phyloP scores from a whole-genome alignment of 2,329 filamentous ascomycete species.

The Geosmithia flava region DNA sequence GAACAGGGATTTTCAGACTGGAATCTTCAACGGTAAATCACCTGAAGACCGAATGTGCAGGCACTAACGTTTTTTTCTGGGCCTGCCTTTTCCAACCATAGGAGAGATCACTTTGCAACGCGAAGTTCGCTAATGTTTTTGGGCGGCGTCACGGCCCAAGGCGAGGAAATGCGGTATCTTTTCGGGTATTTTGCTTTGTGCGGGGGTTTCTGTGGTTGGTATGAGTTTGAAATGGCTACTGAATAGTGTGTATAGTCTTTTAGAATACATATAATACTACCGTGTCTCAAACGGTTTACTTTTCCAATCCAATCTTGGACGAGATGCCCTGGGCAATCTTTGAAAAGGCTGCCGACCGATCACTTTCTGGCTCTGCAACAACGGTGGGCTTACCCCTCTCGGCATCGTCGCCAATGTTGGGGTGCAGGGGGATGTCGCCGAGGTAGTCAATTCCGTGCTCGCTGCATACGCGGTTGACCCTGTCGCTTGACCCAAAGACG shows the following conservation, averaged over 20 bases:
- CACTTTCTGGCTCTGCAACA: conserved; percentile 69
- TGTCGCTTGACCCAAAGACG: conserved; percentile 58
- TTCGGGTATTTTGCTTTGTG: too few species aligned
- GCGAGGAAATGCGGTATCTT: too few species aligned
- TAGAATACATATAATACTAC: background rate
- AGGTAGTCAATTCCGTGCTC: conserved; percentile 68
- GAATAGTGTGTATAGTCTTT: background rate
- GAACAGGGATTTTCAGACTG: conserved; percentile 7
- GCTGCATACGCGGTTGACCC: conserved; percentile 55
- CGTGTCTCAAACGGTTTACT: background rate
- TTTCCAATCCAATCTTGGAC: conserved; percentile 25
- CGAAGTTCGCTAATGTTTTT: too few species aligned
- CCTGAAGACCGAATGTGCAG: conserved; percentile 11
- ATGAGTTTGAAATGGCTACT: background rate
- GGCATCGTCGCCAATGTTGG: conserved; percentile 75
- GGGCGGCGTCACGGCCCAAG: too few species aligned
- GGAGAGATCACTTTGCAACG: background rate
- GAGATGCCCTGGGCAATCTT: conserved; percentile 49
- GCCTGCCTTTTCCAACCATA: background rate
- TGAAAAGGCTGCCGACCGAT: conserved; percentile 59
- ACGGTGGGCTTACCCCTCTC: conserved; percentile 83
- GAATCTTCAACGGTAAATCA: conserved; percentile 15
- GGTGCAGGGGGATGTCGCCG: conserved; percentile 80
- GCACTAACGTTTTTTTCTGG: conserved; percentile 1
- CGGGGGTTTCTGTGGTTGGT: too few species aligned